These are phyloP conservation scores for Alternaria triticina DNA, from an alignment of 2,329 filamentous ascomycete species.

Conservation along the genomic window DNA sequence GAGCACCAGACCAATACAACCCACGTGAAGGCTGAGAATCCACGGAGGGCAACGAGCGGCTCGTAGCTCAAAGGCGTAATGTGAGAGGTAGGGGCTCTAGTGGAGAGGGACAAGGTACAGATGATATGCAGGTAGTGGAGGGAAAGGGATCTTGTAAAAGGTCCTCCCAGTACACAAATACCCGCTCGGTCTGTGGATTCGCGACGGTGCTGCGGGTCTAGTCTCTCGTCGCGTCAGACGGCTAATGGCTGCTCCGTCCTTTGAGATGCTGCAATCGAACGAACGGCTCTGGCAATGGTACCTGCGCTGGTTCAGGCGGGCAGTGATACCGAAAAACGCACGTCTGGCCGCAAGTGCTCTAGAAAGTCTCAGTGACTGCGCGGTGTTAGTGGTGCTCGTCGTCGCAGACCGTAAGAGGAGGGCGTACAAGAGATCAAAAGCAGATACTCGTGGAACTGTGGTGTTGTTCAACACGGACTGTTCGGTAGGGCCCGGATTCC, in stretches of 20 bases:
- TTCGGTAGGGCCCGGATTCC: slow-evolving; percentile 52
- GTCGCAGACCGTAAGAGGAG: slow-evolving; percentile 46
- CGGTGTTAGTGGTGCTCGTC: slow-evolving; percentile 47
- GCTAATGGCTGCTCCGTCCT: slow-evolving; percentile 33
- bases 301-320: slow-evolving; percentile 44
- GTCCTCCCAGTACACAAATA: slow-evolving; percentile 36
- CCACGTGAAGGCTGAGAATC: slow-evolving; percentile 57
- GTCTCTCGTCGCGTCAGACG: slow-evolving; percentile 37
- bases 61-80: slow-evolving; percentile 40
- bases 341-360: slow-evolving; percentile 52
- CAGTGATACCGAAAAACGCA: slow-evolving; percentile 54
- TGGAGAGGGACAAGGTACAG: slow-evolving; percentile 43
- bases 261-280: slow-evolving; percentile 31
- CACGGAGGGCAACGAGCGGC: slow-evolving; percentile 53
- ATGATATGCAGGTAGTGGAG: slow-evolving; percentile 41
- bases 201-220: slow-evolving; percentile 39
- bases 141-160: slow-evolving; percentile 41
- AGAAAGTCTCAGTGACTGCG: slow-evolving; percentile 51
- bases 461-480: slow-evolving; percentile 43
- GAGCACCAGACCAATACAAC: slow-evolving; percentile 56
- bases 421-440: slow-evolving; percentile 50
- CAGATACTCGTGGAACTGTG: slow-evolving; percentile 46
- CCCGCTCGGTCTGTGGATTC: slow-evolving; percentile 33
- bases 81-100: slow-evolving; percentile 34
- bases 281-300: slow-evolving; percentile 43